Evolutionary conservation across 306 rosid species (phyloP).

Genomic region (Quercus suber): DNA sequence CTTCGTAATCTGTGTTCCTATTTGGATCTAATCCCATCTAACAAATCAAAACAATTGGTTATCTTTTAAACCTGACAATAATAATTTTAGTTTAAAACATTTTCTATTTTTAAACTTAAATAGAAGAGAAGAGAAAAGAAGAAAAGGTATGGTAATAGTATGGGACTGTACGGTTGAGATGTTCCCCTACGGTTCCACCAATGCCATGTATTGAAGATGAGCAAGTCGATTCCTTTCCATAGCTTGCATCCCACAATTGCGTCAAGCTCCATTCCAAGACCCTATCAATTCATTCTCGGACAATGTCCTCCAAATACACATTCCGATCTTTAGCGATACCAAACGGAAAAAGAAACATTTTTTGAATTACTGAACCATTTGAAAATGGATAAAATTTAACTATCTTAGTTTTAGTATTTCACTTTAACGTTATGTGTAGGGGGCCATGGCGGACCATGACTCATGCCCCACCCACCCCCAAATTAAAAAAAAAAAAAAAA

Average conservation of each 20-base stretch:
- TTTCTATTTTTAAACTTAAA: neutral
- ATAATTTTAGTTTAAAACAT: neutral
- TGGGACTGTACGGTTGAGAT: conserved; percentile 69
- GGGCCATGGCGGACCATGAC: too few relatives aligned
- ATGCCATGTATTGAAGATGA: conserved; percentile 96
- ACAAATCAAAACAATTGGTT: neutral
- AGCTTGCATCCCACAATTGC: conserved; percentile 57
- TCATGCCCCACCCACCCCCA: too few relatives aligned
- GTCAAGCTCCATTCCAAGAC: conserved; percentile 84
- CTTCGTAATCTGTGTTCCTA: conserved; percentile 38
- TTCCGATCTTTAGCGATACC: conserved; percentile 37
- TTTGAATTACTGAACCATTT: too few relatives aligned
- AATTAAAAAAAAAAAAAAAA: too few relatives aligned
- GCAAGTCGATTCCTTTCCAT: conserved; percentile 64
- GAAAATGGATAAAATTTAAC: too few relatives aligned
- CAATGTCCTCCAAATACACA: conserved; percentile 74
- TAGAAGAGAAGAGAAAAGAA: neutral
- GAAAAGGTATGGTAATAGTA: neutral
- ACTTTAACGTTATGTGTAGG: too few relatives aligned
- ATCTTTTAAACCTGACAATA: neutral
- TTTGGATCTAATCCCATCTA: conserved; percentile 82
- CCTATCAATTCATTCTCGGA: conserved; percentile 55
- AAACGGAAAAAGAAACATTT: too few relatives aligned
- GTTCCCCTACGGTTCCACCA: conserved; percentile 98
- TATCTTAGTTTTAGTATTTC: too few relatives aligned